Base-by-base conservation (phyloP, 805 yeast species). In the Zygoascus bituminiphila region DNA sequence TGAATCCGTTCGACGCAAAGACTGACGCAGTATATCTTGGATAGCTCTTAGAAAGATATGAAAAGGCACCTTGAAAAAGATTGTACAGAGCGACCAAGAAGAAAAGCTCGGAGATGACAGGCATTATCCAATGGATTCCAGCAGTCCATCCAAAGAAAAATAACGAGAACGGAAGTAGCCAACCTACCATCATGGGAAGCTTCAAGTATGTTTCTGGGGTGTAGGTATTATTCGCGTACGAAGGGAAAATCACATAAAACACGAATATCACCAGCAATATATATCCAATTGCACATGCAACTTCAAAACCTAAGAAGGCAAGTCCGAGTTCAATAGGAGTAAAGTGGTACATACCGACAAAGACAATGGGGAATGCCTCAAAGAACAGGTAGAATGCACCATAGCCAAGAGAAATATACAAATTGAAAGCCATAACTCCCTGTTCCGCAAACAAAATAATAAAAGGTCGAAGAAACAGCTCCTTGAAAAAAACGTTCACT, bases 361-460 rank as follows among this genome's bases (percentile, higher is more conserved):
- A 81, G 2, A 76, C 78, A 35, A 79, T 65, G 8, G 86, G 85
- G 63, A 77, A 77, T 4, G 78, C 79, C 61, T 81, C 85, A 55
- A 79, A 77, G 68, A 76, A 79, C 20, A 78, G 60, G 59, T 77
- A 81, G 51, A 76, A 54, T 25, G 73, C 62, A 25, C 81, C 75
- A 60, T 79, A 80, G 6, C 72, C 66, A 45, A 79, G 55, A 0
- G 80, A 77, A 53, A 75, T 64, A 59, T 78, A 79, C 22, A 73
- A 15, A 57, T 79, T 72, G 51, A 78, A 71, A 24, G 78, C 66
- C 17, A 79, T 49, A n/a, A 79, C 73, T 21, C 76, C 76, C 0
- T 84, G 85, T 59, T 80, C 85, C 44, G 61, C 53, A 21, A 72
- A 26, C n/a, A 74, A 68, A 48, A 80, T 66, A 47, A 71, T 71